Base-by-base conservation (phyloP, 73 alveolate genomes). In the Symbiodinium natans region DNA sequence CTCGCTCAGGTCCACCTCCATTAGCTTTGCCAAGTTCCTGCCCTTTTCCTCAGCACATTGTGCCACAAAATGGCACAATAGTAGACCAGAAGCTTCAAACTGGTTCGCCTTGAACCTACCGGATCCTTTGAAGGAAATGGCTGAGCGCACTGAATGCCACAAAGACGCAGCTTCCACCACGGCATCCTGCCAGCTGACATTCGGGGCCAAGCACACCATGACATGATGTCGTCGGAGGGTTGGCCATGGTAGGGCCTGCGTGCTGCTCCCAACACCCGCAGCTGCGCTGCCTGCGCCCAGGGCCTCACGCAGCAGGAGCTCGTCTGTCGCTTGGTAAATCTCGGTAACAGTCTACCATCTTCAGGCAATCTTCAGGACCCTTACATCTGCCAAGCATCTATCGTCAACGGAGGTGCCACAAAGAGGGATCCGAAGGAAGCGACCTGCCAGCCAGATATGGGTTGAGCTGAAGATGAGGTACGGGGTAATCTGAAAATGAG, bases 361-460 rank as follows among this genome's bases (percentile, higher is more conserved):
- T n/a, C n/a, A n/a, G n/a, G n/a, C n/a, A n/a, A n/a, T n/a, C n/a
- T n/a, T n/a, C n/a, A n/a, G n/a, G n/a, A n/a, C n/a, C n/a, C n/a
- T n/a, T n/a, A n/a, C n/a, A n/a, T n/a, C n/a, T n/a, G 33, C 80
- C 80, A n/a, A 63, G 80, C 80, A 63, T 27, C 80, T 13, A 63
- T 63, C 36, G 80, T 82, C n/a, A 90, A 48, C 3, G 97, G 97
- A 3, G 97, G 97, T 31, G 97, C 97, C 38, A 90, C 97, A 52
- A 90, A 90, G 77, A 90, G 77, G 40, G 97, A 90, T 31, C 97
- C 97, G 77, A 90, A 90, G 46, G 97, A 90, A 31, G 97, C 97
- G 8, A 90, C 97, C 97, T 90, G n/a, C 31, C 29, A 29, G n/a
- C 33, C 31, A 3, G 29, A 15, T 27, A 0, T 31, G 36, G 2